Evolutionary conservation across 225 moss, liverwort and hornwort species (phyloP), one percentile per base, ranked within the genome.

Genomic region (Physcomitrium patens): DNA sequence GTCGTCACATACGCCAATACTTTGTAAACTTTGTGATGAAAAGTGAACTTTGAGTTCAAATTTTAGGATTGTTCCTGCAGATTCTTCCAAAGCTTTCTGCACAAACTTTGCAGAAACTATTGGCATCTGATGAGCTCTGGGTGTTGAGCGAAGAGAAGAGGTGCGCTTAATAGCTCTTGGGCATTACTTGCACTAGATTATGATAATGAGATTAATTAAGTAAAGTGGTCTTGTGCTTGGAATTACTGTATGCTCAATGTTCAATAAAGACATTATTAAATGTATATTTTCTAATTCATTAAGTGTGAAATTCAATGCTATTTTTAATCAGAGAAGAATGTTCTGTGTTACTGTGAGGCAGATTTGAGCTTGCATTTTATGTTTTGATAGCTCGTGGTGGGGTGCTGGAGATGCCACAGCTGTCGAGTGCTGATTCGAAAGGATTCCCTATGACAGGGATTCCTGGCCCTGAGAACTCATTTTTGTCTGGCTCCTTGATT

Each of bases 71-170:
- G 20, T 47, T 18, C 63, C 26, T 75, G 45, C 74, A 82, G 82
- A 82, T 82, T 59, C 74, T 82, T 56, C 78, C 82, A 59, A 82
- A 75, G 74, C 74, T 82, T 28, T 82, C 82, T 51, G 37, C 82
- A 22, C 82, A 78, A 69, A 82, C 82, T 9, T 53, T 82, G 60
- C 70, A 63, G 55, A 78, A 73, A 59, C 59, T 82, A 16, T 70
- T 82, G 74, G 70, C 78, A 57, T 82, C 82, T 73, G 82, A 82
- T 70, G 82, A 82, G 31, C 78, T 82, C 58, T 82, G 82, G 82
- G 82, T 82, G 48, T 45, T 70, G 14, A 82, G 74, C 14, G 82
- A 82, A 78, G 82, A 78, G 44, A 82, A 82, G 63, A 82, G 78
- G 82, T 82, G 65, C 44, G 26, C 57, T 66, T 17, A 47, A 6